These are phyloP conservation scores for Zymoseptoria tritici DNA, from an alignment of 2,329 filamentous ascomycete genomes.

Conservation along the genomic window DNA sequence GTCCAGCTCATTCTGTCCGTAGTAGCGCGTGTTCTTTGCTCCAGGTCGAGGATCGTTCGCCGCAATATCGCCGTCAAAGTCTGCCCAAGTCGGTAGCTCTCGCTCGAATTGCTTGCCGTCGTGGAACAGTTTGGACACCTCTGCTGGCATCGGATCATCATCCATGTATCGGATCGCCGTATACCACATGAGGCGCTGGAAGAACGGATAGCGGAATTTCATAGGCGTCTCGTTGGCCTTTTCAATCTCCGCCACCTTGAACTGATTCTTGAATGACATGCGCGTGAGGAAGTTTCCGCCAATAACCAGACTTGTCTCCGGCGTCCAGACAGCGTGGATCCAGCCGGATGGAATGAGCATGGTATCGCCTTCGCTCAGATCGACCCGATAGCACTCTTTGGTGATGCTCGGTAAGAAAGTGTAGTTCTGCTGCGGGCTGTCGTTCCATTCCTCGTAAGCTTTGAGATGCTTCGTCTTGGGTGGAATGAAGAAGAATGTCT, in stretches of 20 bases:
- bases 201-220: conserved; percentile 61
- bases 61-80: conserved; percentile 47
- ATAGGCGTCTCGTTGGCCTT: conserved; percentile 58
- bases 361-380: conserved; percentile 59
- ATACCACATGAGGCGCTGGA: conserved; percentile 64
- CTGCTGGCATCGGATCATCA: conserved; percentile 54
- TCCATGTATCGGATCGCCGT: conserved; percentile 57
- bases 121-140: conserved; percentile 48
- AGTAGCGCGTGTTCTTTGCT: conserved; percentile 50
- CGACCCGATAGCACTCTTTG: conserved; percentile 60
- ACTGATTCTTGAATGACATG: conserved; percentile 59
- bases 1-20: conserved; percentile 55
- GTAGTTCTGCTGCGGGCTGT: conserved; percentile 57
- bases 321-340: conserved; percentile 67
- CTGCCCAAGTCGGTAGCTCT: conserved; percentile 50
- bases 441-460: conserved; percentile 65
- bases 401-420: conserved; percentile 58
- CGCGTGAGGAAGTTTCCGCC: conserved; percentile 63
- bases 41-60: conserved; percentile 44
- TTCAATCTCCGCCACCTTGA: conserved; percentile 58
- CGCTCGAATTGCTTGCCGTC: conserved; percentile 51
- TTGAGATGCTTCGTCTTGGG: conserved; percentile 61
- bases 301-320: conserved; percentile 61
- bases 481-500: conserved; percentile 65
- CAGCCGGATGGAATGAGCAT: conserved; percentile 65